A percentile compares a stretch with the other conserved stretches of the same genome.
Evolutionary conservation across 148 eudicot species (phyloP).

Genomic region (Agrostemma githago): DNA sequence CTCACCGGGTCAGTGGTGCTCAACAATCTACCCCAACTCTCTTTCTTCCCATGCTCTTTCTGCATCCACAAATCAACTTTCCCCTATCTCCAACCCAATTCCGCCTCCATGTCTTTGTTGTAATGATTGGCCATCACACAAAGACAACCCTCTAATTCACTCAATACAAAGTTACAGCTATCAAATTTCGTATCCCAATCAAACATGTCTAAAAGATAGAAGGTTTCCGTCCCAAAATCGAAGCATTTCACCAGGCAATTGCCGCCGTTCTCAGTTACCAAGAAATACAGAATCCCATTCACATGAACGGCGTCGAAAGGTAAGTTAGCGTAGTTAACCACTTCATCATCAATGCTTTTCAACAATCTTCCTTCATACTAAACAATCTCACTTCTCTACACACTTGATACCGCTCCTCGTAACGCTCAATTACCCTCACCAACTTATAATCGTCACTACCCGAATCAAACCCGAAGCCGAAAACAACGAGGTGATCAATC

Average conservation of each 20-base stretch:
- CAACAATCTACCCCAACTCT: constrained; percentile 12
- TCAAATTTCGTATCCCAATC: neutral
- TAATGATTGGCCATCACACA: neutral
- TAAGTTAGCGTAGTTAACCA: neutral
- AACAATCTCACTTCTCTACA: neutral
- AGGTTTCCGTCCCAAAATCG: constrained; percentile 1
- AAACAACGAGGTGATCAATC: neutral
- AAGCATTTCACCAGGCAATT: neutral
- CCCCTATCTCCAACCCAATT: neutral
- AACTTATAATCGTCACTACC: constrained; percentile 5
- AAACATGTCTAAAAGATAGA: neutral
- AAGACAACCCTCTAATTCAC: neutral
- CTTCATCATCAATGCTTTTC: neutral
- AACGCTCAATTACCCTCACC: neutral
- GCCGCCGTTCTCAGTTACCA: neutral
- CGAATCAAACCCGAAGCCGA: constrained; percentile 5
- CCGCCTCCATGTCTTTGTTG: neutral
- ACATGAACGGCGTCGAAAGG: neutral
- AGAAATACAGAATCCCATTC: constrained; percentile 15
- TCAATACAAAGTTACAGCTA: neutral
- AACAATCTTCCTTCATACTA: constrained; percentile 4
- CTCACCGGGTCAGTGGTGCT: neutral
- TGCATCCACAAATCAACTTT: constrained; percentile 7
- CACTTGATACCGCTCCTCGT: neutral
- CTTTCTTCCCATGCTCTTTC: constrained; percentile 1